Base-by-base conservation (phyloP, 176 grass and related monocot genomes). In the Leersia perrieri region DNA sequence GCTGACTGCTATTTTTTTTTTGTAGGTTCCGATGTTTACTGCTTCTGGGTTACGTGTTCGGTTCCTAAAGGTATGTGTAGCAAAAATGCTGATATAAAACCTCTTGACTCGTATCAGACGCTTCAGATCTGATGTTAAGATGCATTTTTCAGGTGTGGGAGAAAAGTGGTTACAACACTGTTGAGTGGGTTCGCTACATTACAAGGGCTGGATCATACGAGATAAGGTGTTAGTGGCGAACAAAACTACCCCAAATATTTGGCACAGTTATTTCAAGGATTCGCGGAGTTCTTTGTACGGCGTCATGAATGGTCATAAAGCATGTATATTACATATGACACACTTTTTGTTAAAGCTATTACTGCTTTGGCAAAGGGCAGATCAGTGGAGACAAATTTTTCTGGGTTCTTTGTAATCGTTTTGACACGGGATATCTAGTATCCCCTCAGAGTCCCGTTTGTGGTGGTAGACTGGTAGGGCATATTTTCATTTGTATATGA, bases 151-250 rank as follows among this genome's bases (percentile, higher is more conserved):
- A 99, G 97, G 97, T 99, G 6, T 99, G 97, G 97, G 97, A 99
- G 73, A 99, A 99, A 89, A 99, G 97, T 80, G 97, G 97, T 78
- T 99, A 99, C 68, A 99, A 99, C 84, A 99, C 97, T 15, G 97
- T 99, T 32, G 97, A 99, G 84, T 99, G 97, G 97, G 97, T 99
- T 77, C 97, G 93, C 79, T 99, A 99, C 74, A 99, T 99, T 64
- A 96, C 97, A 5, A 95, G 94, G 81, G 97, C 97, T 16, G 97
- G 97, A 75, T 95, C 97, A 61, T 99, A 99, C 13, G 97, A 99
- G 80, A 96, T 99, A 85, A 93, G 97, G 81, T 93, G 93, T 87
- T 99, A 94, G 73, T 42, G 40, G 74, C 6, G 18, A 72, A 23
- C 8, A 39, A 82, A 47, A 33, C 63, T 10, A 11, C 31, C 58